Base-by-base conservation (phyloP, 106 monocot genomes). In the Iris macrosiphon region DNA sequence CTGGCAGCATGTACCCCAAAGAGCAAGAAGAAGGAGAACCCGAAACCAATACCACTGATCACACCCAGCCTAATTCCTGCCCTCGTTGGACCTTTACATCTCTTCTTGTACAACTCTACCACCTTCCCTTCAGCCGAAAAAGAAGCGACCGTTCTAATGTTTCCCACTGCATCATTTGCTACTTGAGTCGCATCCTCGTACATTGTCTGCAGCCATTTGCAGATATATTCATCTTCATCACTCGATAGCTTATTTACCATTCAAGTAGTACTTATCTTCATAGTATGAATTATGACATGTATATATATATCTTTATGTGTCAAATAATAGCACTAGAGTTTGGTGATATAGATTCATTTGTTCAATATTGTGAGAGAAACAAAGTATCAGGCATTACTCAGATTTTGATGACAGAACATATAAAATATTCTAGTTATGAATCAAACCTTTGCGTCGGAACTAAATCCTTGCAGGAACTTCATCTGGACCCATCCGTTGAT, bases 101-200 rank as follows among this genome's bases (percentile, higher is more conserved):
- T 83, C 52, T 72, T 73, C 44, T 83, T 70, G 56, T 83, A 83
- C 4, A 83, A 7, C 26, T 65, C 61, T 66, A 83, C 66, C 30
- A 83, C 70, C 65, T 83, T 78, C 19, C 78, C 78, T 59, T 83
- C 83, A 45, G 77, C 83, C 1, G 73, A 77, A 31, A 83, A 83
- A 14, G 83, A 83, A 32, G 69, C 73, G 23, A 83, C 73, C 9
- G 83, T 83, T 58, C 83, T 68, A 60, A 83, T 83, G 50, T 60
- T 83, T 45, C 78, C 72, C 8, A 83, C 69, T 25, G 83, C 83
- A 59, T 83, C 83, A 70, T 61, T 83, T 15, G 78, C 83, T 27
- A 83, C 77, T 31, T 83, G 83, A 57, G 73, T 78, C 24, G 78
- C 83, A 54, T 83, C 83, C 47, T 78, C 83, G 34, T 83, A 78